Evolutionary conservation across 495 filamentous ascomycete species (phyloP), one percentile per base, ranked within the genome.

Genomic region (Penicillium paxilli): DNA sequence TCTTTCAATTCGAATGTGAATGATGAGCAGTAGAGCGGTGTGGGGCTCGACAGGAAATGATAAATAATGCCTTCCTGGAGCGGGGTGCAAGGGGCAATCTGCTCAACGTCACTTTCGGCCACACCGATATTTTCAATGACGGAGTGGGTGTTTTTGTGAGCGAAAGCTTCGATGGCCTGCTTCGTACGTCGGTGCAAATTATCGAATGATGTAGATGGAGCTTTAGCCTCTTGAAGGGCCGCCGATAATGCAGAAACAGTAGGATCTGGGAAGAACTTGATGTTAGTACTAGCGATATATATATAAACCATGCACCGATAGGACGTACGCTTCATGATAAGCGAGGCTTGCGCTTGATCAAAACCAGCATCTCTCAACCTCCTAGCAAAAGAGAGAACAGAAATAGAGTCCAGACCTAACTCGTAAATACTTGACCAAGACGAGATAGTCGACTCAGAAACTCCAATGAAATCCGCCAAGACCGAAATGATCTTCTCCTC

Each of bases 11-110:
- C 55, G 37, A 92, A 84, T 0, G 61, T 66, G 55, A 95, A 93
- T 0, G 78, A 71, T 47, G 86, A 88, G 69, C 89, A 91, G 53
- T 95, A 95, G 2, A 87, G 67, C 4, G 74, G 68, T 23, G 72
- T 57, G 4, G 77, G 72, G 25, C 76, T 78, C 3, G 78, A 71
- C 5, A 83, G 66, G n/a, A 86, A 86, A 40, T 83, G 78, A 17
- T 85, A 82, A 41, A 94, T 84, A 72, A 95, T 91, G 10, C 89
- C 90, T 59, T 90, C 81, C 59, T 96, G 90, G 2, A 94, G 70
- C 0, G 90, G 78, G 0, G 90, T 91, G 58, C 90, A 92, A 9
- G 88, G 91, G 1, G 82, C 79, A 49, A 95, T 83, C 25, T 77
- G 77, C 58, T 91, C 83, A 9, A 95, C 77, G n/a, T 83, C 71